phyloP scores from a whole-genome alignment of 306 rosid genomes.

The Cicer judaicum region DNA sequence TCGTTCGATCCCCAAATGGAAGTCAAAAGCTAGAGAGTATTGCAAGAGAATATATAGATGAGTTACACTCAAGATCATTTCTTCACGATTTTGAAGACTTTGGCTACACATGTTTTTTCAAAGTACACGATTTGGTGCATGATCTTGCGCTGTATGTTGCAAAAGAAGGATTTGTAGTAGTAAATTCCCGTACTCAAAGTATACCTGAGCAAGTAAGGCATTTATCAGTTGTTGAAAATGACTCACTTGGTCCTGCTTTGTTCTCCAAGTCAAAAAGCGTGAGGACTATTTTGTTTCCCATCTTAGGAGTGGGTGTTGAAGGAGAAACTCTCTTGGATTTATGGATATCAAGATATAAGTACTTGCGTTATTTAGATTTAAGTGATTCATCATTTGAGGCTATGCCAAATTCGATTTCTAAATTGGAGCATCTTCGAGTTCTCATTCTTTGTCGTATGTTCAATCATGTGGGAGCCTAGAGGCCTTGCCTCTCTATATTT shows the following conservation, averaged over 20 bases:
- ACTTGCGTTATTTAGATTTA: not conserved
- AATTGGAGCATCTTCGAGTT: not conserved
- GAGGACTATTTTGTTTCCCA: slow-evolving; percentile 1
- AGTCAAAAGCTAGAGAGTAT: not conserved
- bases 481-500: not conserved
- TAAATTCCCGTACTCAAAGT: not conserved
- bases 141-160: slow-evolving; percentile 30
- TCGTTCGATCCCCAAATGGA: not conserved
- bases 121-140: slow-evolving; percentile 46
- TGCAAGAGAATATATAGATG: not conserved
- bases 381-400: slow-evolving; percentile 3
- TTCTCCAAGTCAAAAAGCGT: not conserved
- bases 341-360: not conserved
- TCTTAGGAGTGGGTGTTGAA: not conserved
- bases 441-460: not conserved
- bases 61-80: slow-evolving; percentile 42
- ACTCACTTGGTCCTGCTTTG: not conserved
- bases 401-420: not conserved
- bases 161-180: not conserved
- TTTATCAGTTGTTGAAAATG: slow-evolving; percentile 11
- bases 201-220: not conserved
- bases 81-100: slow-evolving; percentile 34
- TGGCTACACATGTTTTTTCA: not conserved
- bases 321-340: not conserved
- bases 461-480: slow-evolving; percentile 1